Conservation (phyloP, 2,329 filamentous ascomycete species). For the Beauveria rudraprayagi region DNA sequence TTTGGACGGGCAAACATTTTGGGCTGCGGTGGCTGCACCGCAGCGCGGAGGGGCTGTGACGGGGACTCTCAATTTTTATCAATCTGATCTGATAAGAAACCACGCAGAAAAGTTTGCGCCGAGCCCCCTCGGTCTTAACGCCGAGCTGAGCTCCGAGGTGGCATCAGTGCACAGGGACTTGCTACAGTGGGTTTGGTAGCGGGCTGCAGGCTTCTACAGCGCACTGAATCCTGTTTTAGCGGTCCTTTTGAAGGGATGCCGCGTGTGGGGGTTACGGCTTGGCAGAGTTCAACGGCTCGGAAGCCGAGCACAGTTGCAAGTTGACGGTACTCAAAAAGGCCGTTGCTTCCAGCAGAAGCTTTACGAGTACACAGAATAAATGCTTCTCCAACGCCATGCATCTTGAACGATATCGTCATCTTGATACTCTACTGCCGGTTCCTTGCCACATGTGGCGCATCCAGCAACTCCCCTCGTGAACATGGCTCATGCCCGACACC, state of each 20-base stretch:
- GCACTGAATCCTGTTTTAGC: not conserved
- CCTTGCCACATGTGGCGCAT: not conserved
- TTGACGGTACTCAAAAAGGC: not conserved
- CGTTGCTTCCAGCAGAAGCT: not conserved
- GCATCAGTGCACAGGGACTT: slow-evolving; percentile 6
- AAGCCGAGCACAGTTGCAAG: not conserved
- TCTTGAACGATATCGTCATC: not conserved
- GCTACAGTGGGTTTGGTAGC: not conserved
- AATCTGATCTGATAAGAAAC: slow-evolving; percentile 33
- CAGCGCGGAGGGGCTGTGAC: slow-evolving; percentile 18
- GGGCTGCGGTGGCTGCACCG: not conserved
- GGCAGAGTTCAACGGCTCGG: slow-evolving; percentile 2
- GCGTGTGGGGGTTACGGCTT: not conserved
- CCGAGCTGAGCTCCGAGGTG: slow-evolving; percentile 13
- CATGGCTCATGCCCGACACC: not conserved
- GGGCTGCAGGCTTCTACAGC: not conserved
- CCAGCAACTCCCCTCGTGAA: not conserved
- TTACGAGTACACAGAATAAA: too few species aligned
- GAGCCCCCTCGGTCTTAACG: slow-evolving; percentile 8
- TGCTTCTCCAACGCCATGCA: not conserved
- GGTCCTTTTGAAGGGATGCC: not conserved
- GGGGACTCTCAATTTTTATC: slow-evolving; percentile 25
- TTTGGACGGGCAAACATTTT: slow-evolving; percentile 2
- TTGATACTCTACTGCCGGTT: not conserved
- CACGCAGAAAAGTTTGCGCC: slow-evolving; percentile 19